Evolutionary conservation across 495 filamentous ascomycete genomes (phyloP), one percentile per base, ranked within the genome.

Genomic region (Clavariopsis aquatica): DNA sequence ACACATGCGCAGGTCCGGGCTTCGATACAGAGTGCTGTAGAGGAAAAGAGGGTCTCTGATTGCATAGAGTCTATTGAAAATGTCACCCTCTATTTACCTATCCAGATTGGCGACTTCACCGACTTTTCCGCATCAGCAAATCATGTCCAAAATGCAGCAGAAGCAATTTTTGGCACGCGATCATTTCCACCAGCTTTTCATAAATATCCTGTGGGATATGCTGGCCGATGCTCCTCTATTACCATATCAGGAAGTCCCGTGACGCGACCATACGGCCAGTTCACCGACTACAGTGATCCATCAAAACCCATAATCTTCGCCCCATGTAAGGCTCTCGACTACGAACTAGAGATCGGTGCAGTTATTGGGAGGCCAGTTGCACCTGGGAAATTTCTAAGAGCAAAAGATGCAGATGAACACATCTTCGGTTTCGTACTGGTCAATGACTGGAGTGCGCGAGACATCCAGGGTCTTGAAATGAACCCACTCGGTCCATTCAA

Each of bases 381-480:
- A 31, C 38, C 71, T 9, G 68, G 72, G 19, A 63, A 68, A 41
- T 41, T 56, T 12, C 46, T 74, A 0, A 19, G 45, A 20, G 68
- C 92, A 15, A 72, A 84, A 36, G 72, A 88, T 24, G 91, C 92
- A 0, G 86, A 87, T 55, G 84, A 92, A 41, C 80, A 85, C 68
- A 85, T 96, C 43, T 96, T 96, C 75, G 92, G 92, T 9, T 82
- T 90, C 45, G 91, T 96, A 2, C 79, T 96, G 24, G 81, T 96
- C 77, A 96, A 96, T 74, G 92, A 96, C 76, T 96, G 92, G 92
- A 90, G 84, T 66, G 92, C 91, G 12, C 79, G 92, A 23, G 92
- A 96, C 72, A 87, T 96, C 45, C 92, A 96, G 74, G 79, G 78
- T 1, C 91, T 89, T 86, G 92, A 96, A 76, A 92, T 92, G 69